Base-by-base conservation (phyloP, 352 stramenopile genomes). In the Globisporangium ultimum region DNA sequence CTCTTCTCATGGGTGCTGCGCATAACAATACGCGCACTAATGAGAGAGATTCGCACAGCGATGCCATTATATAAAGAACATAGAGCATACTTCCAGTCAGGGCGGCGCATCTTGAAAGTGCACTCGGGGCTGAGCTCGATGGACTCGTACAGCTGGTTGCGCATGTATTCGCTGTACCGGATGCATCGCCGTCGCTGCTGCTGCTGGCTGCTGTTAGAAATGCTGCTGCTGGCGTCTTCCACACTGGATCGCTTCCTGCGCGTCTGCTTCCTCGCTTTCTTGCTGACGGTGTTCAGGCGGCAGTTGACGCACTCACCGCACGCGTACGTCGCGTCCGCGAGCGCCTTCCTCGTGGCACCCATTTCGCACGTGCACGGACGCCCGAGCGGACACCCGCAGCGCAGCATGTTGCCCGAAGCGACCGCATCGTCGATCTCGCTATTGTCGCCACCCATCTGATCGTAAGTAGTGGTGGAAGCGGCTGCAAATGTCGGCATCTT, bases 241-340 rank as follows among this genome's bases (percentile, higher is more conserved):
- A 32, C 24, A 32, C 2, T 6, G 5, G 24, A 32, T 32, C 24
- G 24, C 24, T 32, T 32, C 24, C 24, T 32, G 24, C 24, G 24
- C 24, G 24, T 32, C 24, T 32, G 24, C 24, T 32, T 32, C 24
- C 5, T 32, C 24, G 24, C 2, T 32, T 32, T 32, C 24, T 32
- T 32, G 24, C 5, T 66, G 0, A 69, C 47, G 20, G 68, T 58
- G 53, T 88, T 88, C n/a, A 90, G 60, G 12, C 68, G 74, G 40
- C 80, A 90, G 57, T 87, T 88, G 49, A 78, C 58, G 63, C 80
- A 88, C 48, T 72, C 53, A 8, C 76, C 78, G 40, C 80, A 90
- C 12, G 61, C 64, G 46, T 62, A 21, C 28, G 18, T 22, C 11
- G n/a, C 20, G 2, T 14, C 32, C 1, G 15, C 20, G 8, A 45